Conservation (phyloP, 129 eudicot species). For the Heracleum sosnowskyi region DNA sequence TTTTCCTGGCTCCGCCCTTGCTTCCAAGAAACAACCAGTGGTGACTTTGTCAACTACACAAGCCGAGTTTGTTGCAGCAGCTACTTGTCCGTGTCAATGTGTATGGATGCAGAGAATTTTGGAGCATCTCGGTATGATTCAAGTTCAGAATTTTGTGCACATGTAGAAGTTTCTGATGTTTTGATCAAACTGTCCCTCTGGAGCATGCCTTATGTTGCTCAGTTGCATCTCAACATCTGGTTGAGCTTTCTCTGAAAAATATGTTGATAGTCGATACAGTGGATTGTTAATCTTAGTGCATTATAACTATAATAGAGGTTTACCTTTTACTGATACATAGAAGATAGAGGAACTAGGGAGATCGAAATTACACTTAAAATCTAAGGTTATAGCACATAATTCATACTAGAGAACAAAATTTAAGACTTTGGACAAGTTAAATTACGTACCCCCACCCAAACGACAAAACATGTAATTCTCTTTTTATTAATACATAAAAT, state of each 20-base stretch:
- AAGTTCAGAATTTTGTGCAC: constrained; percentile 6
- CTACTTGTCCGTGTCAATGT: too few species aligned
- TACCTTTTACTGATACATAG: not conserved
- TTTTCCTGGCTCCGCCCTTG: too few species aligned
- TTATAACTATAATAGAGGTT: not conserved
- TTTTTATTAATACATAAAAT: too few species aligned
- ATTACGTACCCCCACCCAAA: too few species aligned
- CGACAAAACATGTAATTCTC: too few species aligned
- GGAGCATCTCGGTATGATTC: too few species aligned
- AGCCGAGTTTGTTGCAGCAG: too few species aligned
- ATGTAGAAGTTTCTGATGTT: constrained; percentile 13
- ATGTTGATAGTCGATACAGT: not conserved
- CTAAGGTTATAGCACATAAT: not conserved
- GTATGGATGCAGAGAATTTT: too few species aligned
- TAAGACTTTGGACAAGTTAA: too few species aligned
- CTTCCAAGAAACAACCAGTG: too few species aligned
- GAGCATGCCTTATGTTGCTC: not conserved
- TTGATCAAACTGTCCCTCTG: constrained; percentile 4
- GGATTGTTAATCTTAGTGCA: not conserved
- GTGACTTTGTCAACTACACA: too few species aligned
- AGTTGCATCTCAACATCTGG: not conserved
- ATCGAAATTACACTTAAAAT: not conserved
- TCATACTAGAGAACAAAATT: not conserved
- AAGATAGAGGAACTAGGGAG: not conserved
- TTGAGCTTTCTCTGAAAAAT: too few species aligned